Conservation (phyloP, 345 rosid species). For the Aethionema arabicum region DNA sequence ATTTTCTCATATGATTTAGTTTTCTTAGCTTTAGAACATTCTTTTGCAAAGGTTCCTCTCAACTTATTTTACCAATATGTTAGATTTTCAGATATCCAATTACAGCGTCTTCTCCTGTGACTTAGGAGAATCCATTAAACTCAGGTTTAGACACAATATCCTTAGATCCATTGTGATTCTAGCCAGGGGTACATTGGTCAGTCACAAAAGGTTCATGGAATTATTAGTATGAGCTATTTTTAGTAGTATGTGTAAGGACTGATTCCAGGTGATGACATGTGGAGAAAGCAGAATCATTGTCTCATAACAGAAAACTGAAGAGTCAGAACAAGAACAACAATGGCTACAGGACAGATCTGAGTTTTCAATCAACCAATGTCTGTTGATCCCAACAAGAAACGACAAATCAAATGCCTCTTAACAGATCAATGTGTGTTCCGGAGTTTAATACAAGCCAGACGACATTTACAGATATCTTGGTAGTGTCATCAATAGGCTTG, state of each 20-base stretch:
- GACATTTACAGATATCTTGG: constrained; percentile 54
- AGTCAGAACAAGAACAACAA: constrained; percentile 20
- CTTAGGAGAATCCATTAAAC: neutral
- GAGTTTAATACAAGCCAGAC: constrained; percentile 27
- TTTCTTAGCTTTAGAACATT: constrained; percentile 30
- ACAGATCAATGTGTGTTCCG: constrained; percentile 38
- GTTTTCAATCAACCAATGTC: constrained; percentile 23
- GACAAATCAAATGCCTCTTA: constrained; percentile 9
- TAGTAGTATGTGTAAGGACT: constrained; percentile 2
- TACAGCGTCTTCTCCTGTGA: constrained; percentile 6
- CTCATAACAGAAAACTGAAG: constrained; percentile 28
- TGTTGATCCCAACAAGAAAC: constrained; percentile 9
- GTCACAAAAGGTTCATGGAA: too few relatives aligned
- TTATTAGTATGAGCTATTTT: constrained; percentile 16
- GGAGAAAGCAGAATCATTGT: constrained; percentile 36
- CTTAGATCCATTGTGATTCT: neutral
- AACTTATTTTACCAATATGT: constrained; percentile 12
- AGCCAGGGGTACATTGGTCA: too few relatives aligned
- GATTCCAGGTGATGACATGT: constrained; percentile 14
- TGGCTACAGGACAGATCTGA: constrained; percentile 11
- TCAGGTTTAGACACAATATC: neutral
- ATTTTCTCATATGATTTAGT: constrained; percentile 6
- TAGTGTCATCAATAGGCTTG: constrained; percentile 62
- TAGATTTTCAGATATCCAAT: constrained; percentile 5
- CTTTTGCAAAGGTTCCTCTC: constrained; percentile 22